Conservation (phyloP, 2,329 filamentous ascomycete genomes). For the Neofusicoccum cordaticola region DNA sequence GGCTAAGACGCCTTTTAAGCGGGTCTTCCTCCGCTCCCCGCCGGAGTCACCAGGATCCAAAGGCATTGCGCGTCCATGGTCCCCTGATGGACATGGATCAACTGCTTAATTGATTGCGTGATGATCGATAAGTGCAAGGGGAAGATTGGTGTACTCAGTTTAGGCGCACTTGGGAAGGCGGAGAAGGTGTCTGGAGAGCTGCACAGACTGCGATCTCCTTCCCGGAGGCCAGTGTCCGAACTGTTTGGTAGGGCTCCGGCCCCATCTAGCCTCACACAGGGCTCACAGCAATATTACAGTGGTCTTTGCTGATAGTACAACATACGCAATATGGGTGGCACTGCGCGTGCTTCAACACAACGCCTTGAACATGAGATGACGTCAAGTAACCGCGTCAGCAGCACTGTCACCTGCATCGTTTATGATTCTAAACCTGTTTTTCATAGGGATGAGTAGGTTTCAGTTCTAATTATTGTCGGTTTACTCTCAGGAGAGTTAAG, state of each 20-base stretch:
- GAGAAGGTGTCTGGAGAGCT: constrained; percentile 7
- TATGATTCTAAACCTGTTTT: no score
- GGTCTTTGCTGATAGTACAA: constrained; percentile 5
- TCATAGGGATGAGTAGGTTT: neutral
- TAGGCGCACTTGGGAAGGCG: neutral
- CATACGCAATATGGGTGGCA: neutral
- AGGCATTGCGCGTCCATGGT: neutral
- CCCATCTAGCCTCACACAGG: neutral
- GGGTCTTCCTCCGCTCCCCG: no score
- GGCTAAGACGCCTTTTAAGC: no score
- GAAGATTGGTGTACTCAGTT: neutral
- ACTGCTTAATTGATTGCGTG: neutral
- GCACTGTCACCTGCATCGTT: neutral
- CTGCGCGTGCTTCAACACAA: neutral
- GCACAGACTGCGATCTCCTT: neutral
- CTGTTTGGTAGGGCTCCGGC: neutral
- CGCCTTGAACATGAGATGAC: neutral
- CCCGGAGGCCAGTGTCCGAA: neutral
- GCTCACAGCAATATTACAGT: neutral
- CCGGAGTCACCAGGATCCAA: neutral
- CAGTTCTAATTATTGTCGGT: neutral
- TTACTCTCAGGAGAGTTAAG: neutral
- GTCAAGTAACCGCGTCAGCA: neutral
- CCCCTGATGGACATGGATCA: neutral
- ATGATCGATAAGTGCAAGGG: neutral